Evolutionary conservation across 2,329 filamentous ascomycete genomes (phyloP).

Genomic region (Aspergillus oerlinghausenensis): DNA sequence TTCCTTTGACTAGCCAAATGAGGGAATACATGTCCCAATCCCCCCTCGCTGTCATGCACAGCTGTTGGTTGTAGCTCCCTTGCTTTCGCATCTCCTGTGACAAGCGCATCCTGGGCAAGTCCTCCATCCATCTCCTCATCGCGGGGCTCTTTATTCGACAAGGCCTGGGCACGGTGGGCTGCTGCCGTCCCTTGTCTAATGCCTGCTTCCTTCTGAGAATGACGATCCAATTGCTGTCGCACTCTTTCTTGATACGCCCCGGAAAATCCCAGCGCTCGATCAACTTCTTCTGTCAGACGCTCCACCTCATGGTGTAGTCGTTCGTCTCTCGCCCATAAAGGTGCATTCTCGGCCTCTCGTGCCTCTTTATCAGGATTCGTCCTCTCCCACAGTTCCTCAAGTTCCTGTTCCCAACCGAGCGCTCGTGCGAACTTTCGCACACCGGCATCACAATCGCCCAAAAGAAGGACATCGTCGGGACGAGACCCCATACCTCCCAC

Average conservation of each 20-base stretch:
- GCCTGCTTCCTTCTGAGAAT: conserved; percentile 1
- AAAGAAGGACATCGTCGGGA: conserved; percentile 75
- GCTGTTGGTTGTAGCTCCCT: background rate
- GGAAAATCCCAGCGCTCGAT: conserved; percentile 50
- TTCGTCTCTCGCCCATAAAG: conserved; percentile 50
- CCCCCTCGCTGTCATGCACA: conserved; percentile 10
- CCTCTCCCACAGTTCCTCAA: conserved; percentile 69
- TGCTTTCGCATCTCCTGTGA: background rate
- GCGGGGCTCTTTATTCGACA: background rate
- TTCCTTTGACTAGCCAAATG: conserved; percentile 24
- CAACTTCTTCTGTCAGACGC: conserved; percentile 55
- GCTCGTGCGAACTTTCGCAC: conserved; percentile 73
- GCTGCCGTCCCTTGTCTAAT: background rate
- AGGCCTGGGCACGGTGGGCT: background rate
- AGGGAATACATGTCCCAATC: conserved; percentile 34
- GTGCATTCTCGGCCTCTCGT: conserved; percentile 34
- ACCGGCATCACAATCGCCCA: conserved; percentile 79
- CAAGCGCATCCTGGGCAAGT: background rate
- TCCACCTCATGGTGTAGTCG: conserved; percentile 54
- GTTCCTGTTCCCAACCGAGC: conserved; percentile 79
- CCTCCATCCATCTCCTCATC: conserved; percentile 1
- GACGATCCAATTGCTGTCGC: conserved; percentile 24
- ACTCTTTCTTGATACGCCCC: conserved; percentile 43
- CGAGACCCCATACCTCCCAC: conserved; percentile 75
- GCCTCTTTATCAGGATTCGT: conserved; percentile 61